Evolutionary conservation across 2,329 filamentous ascomycete species (phyloP), one percentile per base, ranked within the genome.

Genomic region (Colletotrichum sp.): DNA sequence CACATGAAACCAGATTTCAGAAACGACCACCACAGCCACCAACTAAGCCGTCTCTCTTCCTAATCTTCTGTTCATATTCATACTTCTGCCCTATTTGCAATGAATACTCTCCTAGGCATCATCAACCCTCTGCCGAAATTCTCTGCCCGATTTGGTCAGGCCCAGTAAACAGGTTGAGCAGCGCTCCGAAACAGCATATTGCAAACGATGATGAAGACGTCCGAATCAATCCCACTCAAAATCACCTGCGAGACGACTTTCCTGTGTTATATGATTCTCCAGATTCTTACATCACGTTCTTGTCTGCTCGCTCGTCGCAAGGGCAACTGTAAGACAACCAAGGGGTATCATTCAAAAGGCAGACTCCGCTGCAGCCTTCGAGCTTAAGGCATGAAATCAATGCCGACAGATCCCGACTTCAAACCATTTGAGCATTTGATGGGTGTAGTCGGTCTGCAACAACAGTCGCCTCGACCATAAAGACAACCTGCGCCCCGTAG

Each of bases 21-120:
- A 10, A 2, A 44, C 16, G 4, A n/a, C 39, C 39, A 44, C 16
- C 39, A 44, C 16, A 10, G 0, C 0, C 26, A 28, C 6, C 6
- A 28, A 28, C 39, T 1, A 0, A 44, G 39, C 39, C 18, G 18
- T 1, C 18, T 0, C 5, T 44, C 39, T 44, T 2, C 18, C 0
- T 44, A 9, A 0, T 44, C 39, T n/a, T 44, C 18, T 44, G 26
- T 24, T 24, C 24, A 24, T 24, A 24, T 24, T 24, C 24, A 24
- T 24, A 24, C 24, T 24, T 24, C 24, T 24, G 24, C 24, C 24
- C 24, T 24, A 24, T 26, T 26, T 26, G 5, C 0, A 18, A n/a
- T 2, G 16, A 44, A 44, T 10, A 0, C 8, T 44, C 8, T 6
- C 39, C 39, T 8, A 1, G 4, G 0, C 8, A n/a, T 5, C 39